phyloP scores from a whole-genome alignment of 768 basidiomycete species.

The Amanita exitialis region DNA sequence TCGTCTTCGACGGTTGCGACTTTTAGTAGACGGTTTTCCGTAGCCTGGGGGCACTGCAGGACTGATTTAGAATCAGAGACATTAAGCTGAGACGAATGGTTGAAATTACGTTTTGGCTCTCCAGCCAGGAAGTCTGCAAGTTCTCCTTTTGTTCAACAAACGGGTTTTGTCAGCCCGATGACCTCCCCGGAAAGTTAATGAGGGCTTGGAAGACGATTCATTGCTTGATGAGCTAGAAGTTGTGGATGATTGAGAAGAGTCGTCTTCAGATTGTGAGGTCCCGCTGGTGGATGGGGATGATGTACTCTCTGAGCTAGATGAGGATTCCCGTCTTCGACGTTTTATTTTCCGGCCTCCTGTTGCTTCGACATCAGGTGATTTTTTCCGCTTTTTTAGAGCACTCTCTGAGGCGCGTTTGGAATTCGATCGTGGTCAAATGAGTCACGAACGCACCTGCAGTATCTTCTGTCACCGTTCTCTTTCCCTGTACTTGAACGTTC shows the following conservation, averaged over 20 bases:
- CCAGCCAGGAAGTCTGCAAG: too few relatives aligned
- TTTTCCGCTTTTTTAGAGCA: constrained; percentile 17
- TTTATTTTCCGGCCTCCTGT: background rate
- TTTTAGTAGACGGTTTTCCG: constrained; percentile 47
- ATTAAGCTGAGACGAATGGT: background rate
- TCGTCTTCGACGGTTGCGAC: constrained; percentile 48
- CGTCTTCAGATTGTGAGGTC: constrained; percentile 20
- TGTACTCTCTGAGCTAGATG: background rate
- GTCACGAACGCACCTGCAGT: background rate
- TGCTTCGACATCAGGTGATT: constrained; percentile 6
- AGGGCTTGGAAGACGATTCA: constrained; percentile 17
- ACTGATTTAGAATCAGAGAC: background rate
- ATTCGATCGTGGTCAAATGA: background rate
- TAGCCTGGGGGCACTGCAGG: constrained; percentile 40
- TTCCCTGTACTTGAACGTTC: background rate
- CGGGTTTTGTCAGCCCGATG: background rate
- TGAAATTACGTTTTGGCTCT: background rate
- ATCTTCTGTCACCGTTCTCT: constrained; percentile 2
- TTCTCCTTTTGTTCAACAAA: too few relatives aligned
- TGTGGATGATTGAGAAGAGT: constrained; percentile 13
- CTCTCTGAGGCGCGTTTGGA: background rate
- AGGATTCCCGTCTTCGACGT: background rate
- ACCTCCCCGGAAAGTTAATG: constrained; percentile 10
- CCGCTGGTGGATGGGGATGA: background rate
- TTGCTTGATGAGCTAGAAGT: constrained; percentile 12